These are phyloP conservation scores for Pezicula rhizophila DNA, from an alignment of 2,329 filamentous ascomycete genomes.

Conservation along the genomic window DNA sequence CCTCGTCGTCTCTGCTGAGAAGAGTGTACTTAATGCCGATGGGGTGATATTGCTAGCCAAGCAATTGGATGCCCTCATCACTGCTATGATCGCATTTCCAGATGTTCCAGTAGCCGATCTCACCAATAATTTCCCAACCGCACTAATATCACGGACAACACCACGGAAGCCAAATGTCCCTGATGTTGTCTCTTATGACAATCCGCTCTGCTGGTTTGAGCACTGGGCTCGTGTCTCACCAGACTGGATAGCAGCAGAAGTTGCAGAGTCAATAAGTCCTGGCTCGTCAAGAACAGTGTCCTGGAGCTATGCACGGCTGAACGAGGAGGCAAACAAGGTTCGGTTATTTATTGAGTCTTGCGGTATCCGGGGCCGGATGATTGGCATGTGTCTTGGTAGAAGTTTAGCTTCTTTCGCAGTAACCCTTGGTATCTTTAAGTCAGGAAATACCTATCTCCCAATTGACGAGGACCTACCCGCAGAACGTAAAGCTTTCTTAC, in stretches of 20 bases:
- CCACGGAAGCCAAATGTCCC: neutral
- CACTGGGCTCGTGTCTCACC: neutral
- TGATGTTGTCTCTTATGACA: slow-evolving; percentile 13
- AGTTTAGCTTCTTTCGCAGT: slow-evolving; percentile 24
- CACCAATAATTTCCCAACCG: slow-evolving; percentile 17
- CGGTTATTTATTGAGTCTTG: slow-evolving; percentile 19
- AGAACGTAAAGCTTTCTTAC: slow-evolving; percentile 25
- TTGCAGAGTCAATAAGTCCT: neutral
- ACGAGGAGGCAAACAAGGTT: slow-evolving; percentile 12
- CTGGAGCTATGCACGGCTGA: neutral
- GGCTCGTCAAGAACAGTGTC: neutral
- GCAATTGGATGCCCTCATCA: slow-evolving; percentile 26
- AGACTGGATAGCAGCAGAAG: neutral
- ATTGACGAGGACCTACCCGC: slow-evolving; percentile 27
- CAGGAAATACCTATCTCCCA: slow-evolving; percentile 30
- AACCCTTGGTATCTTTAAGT: slow-evolving; percentile 28
- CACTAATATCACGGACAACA: slow-evolving; percentile 21
- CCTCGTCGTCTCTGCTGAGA: slow-evolving; percentile 23
- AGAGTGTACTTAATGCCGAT: slow-evolving; percentile 20
- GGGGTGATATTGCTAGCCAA: slow-evolving; percentile 25
- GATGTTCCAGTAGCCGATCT: slow-evolving; percentile 22
- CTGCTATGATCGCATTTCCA: slow-evolving; percentile 22
- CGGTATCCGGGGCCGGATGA: slow-evolving; percentile 20
- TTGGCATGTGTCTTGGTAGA: slow-evolving; percentile 25
- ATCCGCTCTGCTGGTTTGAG: slow-evolving; percentile 11